phyloP scores from a whole-genome alignment of 192 early-diverging fungal species.

The Backusella liffmaniae region DNA sequence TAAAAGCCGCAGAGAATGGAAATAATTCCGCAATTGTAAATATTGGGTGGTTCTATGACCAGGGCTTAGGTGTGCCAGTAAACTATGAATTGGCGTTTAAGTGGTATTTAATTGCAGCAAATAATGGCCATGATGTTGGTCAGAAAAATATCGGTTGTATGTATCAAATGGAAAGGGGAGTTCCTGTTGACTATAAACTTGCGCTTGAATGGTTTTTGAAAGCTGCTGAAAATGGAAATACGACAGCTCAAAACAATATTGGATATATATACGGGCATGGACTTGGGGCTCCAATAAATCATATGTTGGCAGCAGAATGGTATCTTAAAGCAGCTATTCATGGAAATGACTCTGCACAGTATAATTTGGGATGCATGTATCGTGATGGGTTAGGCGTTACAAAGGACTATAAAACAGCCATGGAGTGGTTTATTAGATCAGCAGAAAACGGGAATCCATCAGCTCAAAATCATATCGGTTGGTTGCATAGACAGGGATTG shows the following conservation, averaged over 20 bases:
- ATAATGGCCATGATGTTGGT: conserved; percentile 54
- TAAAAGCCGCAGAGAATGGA: conserved; percentile 50
- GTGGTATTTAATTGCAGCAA: conserved; percentile 32
- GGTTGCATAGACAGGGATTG: background rate
- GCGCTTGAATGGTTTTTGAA: conserved; percentile 64
- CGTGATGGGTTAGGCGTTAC: background rate
- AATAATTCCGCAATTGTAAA: conserved; percentile 55
- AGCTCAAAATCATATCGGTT: background rate
- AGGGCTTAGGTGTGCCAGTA: conserved; percentile 61
- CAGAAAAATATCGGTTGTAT: conserved; percentile 27
- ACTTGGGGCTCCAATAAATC: conserved; percentile 47
- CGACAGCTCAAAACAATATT: conserved; percentile 82
- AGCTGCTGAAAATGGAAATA: conserved; percentile 67
- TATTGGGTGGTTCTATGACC: conserved; percentile 78
- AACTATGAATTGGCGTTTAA: background rate
- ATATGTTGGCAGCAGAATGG: conserved; percentile 36
- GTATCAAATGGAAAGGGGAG: background rate
- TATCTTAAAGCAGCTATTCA: conserved; percentile 17
- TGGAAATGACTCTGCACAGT: conserved; percentile 55
- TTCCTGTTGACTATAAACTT: conserved; percentile 41
- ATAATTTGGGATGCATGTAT: conserved; percentile 25
- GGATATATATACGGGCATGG: conserved; percentile 76
- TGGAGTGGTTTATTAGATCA: background rate
- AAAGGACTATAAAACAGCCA: background rate
- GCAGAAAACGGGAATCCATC: background rate